Conservation (phyloP, 1,139 yeast genomes). For the Taiozyma sp. region DNA sequence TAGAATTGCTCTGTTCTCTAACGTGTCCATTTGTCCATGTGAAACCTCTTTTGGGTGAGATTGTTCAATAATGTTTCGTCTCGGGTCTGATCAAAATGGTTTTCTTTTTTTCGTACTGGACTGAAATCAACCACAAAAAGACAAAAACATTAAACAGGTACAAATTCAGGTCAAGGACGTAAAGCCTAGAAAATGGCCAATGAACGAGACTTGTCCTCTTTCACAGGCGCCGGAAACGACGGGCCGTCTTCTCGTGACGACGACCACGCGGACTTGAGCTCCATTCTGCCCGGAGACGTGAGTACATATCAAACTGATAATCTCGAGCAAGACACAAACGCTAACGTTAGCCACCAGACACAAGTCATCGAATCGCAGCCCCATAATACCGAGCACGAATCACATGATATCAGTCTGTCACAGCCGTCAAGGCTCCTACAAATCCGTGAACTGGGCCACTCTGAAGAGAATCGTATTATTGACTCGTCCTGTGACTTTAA, state of each 20-base stretch:
- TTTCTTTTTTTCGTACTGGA: neutral
- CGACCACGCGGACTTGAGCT: neutral
- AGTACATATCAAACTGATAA: neutral
- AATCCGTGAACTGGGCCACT: slow-evolving; percentile 11
- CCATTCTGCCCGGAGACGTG: neutral
- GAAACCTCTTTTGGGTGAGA: too few relatives aligned
- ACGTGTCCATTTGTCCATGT: neutral
- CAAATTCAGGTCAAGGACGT: neutral
- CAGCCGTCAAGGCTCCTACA: slow-evolving; percentile 9
- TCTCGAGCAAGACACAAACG: neutral
- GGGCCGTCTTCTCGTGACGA: neutral
- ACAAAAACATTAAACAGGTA: neutral
- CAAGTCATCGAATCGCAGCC: slow-evolving; percentile 12
- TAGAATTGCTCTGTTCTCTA: neutral
- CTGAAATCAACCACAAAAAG: neutral
- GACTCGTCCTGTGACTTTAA: slow-evolving; percentile 20
- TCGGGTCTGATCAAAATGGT: too few relatives aligned
- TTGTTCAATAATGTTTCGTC: too few relatives aligned
- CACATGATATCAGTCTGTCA: slow-evolving; percentile 1
- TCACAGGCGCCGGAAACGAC: neutral
- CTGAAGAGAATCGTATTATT: slow-evolving; percentile 19
- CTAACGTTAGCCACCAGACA: slow-evolving; percentile 9
- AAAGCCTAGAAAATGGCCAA: neutral
- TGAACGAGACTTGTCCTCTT: neutral
- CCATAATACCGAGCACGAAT: neutral